Conservation (phyloP, 495 filamentous ascomycete species). For the Viridothelium virens region DNA sequence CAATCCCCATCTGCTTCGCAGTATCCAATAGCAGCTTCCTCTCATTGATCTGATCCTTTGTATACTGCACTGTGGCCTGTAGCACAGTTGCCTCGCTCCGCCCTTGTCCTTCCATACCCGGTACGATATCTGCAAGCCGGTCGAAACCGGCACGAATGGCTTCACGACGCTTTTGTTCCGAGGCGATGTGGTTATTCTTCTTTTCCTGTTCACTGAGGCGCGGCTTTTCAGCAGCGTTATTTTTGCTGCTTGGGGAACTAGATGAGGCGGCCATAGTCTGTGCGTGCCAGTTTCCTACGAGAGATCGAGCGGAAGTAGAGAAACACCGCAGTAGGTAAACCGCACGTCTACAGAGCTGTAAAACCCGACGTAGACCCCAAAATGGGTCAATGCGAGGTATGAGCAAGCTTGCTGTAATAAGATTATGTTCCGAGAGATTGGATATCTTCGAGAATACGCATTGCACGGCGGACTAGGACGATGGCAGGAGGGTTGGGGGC, state of each 20-base stretch:
- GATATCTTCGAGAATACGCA: no score
- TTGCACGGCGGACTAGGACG: no score
- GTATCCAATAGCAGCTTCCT: constrained; percentile 51
- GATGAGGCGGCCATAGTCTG: not conserved
- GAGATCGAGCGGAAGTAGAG: no score
- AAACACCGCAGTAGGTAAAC: no score
- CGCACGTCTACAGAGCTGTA: no score
- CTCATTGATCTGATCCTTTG: constrained; percentile 56
- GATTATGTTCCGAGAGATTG: no score
- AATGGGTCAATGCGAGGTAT: no score
- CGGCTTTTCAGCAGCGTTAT: constrained; percentile 49
- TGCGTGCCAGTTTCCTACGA: not conserved
- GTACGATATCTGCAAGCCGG: constrained; percentile 70
- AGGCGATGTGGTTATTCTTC: constrained; percentile 84
- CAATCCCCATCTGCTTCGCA: constrained; percentile 14
- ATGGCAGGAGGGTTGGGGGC: no score
- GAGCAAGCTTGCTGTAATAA: no score
- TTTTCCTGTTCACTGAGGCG: constrained; percentile 79
- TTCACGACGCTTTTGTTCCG: constrained; percentile 81
- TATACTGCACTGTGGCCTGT: constrained; percentile 64
- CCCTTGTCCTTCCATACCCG: constrained; percentile 73
- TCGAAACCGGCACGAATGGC: constrained; percentile 86
- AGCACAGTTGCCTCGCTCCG: constrained; percentile 80
- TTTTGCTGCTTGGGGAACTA: not conserved
- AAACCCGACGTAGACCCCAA: no score